Base-by-base conservation (phyloP, 2,329 filamentous ascomycete genomes). In the Ramularia collo-cygni region DNA sequence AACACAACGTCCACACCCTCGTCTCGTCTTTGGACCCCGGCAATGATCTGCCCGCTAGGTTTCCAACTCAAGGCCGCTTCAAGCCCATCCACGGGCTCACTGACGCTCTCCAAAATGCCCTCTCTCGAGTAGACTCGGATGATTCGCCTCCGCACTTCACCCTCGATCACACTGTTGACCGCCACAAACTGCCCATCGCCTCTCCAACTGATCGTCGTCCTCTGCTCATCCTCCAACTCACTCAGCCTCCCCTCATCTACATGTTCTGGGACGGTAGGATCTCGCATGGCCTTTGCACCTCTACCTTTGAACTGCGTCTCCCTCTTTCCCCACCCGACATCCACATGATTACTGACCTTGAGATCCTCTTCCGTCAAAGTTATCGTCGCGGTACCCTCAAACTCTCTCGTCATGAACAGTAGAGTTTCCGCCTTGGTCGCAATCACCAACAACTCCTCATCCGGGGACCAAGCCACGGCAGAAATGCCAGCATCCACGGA, bases 271-370 rank as follows among this genome's bases (percentile, higher is more conserved):
- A 98, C 85, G 8, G 92, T 98, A 12, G 92, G 92, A 62, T 98
- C 92, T 38, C 86, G 77, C 49, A 96, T 70, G 14, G 88, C 88
- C 65, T 79, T 81, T 42, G 89, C 50, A 28, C 60, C 51, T 37
- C 60, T 54, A 6, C 92, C 92, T 58, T 95, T 85, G 62, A 98
- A 98, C 62, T 98, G 92, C 0, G 92, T 98, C 65, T 98, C 92
- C 60, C 85, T 87, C 69, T 96, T 96, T 44, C 92, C 92, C 92
- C 92, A 98, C 35, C 92, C 92, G 15, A 98, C 90, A 14, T 88
- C 93, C 24, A 62, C 42, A 95, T 92, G 68, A 95, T 89, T 61
- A 6, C 6, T 17, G 84, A 96, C n/a, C 79, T 77, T 53, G 83
- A 83, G 48, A 94, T 75, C 63, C 94, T 90, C 31, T 14, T 89